Percentiles rank a stretch among this genome's conserved stretches.
phyloP scores from a whole-genome alignment of 495 filamentous ascomycete genomes.

The Talaromyces proteolyticus region DNA sequence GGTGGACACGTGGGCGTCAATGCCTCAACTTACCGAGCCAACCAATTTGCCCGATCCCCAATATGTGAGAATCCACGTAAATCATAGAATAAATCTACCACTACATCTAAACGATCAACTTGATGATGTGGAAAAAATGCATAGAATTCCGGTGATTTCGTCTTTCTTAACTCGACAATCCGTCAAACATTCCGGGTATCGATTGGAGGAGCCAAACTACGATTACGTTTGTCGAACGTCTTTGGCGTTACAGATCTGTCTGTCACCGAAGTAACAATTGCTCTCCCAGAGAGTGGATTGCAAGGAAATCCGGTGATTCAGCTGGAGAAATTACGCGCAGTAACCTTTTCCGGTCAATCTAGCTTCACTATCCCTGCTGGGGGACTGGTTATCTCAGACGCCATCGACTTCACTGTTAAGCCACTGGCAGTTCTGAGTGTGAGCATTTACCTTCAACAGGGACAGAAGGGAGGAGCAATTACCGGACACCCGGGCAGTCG shows the following conservation, averaged over 20 bases:
- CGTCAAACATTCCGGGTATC: slow-evolving; percentile 62
- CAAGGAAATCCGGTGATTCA: slow-evolving; percentile 51
- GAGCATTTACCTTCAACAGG: slow-evolving; percentile 50
- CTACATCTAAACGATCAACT: neutral
- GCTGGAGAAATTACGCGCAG: slow-evolving; percentile 32
- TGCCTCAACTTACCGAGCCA: slow-evolving; percentile 61
- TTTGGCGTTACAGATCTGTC: slow-evolving; percentile 57
- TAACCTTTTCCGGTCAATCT: slow-evolving; percentile 51
- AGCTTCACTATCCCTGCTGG: slow-evolving; percentile 51
- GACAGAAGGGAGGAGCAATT: slow-evolving; percentile 51
- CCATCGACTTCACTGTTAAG: slow-evolving; percentile 47
- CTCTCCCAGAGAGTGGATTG: slow-evolving; percentile 40
- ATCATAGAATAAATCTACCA: neutral
- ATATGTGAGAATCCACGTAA: slow-evolving; percentile 39
- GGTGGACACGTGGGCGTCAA: slow-evolving; percentile 61
- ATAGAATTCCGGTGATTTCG: slow-evolving; percentile 1
- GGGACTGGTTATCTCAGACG: slow-evolving; percentile 56
- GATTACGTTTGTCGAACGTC: slow-evolving; percentile 61
- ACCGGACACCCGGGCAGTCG: slow-evolving; percentile 47
- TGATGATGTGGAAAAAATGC: neutral
- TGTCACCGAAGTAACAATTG: slow-evolving; percentile 54
- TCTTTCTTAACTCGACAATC: slow-evolving; percentile 52
- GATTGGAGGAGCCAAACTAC: slow-evolving; percentile 45
- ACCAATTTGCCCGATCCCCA: slow-evolving; percentile 54
- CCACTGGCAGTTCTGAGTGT: slow-evolving; percentile 47